Evolutionary conservation across 768 basidiomycete species (phyloP).

Genomic region (Dioszegia crocea): DNA sequence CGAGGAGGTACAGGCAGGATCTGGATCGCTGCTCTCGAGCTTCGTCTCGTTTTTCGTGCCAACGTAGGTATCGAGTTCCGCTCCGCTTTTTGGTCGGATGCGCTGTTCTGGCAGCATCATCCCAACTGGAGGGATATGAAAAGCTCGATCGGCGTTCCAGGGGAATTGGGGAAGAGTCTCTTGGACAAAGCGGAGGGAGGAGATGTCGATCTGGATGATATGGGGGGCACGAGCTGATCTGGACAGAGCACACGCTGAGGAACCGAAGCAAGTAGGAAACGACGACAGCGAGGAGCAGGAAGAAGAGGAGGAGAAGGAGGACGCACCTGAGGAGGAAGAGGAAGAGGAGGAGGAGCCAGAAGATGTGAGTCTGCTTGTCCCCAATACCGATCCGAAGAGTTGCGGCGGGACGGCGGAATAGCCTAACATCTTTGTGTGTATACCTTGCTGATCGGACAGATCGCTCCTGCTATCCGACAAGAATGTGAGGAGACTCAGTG

Average conservation of each 20-base stretch:
- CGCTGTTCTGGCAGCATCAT: background rate
- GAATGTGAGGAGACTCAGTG: constrained; percentile 72
- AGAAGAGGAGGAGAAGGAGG: constrained; percentile 32
- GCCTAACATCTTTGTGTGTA: background rate
- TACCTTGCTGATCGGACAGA: constrained; percentile 52
- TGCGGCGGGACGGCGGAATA: no score
- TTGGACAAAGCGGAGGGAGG: background rate
- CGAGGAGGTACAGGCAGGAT: background rate
- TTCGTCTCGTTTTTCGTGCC: constrained; percentile 36
- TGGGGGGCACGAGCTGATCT: background rate
- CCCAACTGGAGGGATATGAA: no score
- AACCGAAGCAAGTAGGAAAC: constrained; percentile 13
- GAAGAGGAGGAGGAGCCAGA: constrained; percentile 68
- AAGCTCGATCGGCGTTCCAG: no score
- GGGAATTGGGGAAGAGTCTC: no score
- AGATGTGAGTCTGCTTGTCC: constrained; percentile 60
- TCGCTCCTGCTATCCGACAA: constrained; percentile 66
- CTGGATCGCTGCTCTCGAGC: constrained; percentile 26
- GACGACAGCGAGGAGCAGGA: constrained; percentile 51
- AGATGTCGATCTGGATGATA: background rate
- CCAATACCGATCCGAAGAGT: background rate
- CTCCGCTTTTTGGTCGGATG: background rate
- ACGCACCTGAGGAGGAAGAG: constrained; percentile 48
- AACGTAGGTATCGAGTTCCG: constrained; percentile 26
- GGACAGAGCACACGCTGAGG: constrained; percentile 42